Conservation (phyloP, 495 filamentous ascomycete genomes). For the Talaromyces adpressus region DNA sequence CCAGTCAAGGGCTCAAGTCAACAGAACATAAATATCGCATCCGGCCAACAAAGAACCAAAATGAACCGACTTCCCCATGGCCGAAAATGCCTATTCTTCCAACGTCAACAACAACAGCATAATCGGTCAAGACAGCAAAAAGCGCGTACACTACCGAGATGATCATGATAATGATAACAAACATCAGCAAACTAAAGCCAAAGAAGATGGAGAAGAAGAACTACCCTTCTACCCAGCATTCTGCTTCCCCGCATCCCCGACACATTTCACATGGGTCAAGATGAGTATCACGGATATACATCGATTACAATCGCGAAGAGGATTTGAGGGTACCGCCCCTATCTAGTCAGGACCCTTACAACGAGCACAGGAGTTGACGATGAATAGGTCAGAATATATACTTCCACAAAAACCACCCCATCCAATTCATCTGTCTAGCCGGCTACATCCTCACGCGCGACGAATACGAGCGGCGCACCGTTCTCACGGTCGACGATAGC, state of each 20-base stretch:
- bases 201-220: conserved; percentile 3
- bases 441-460: conserved; percentile 73
- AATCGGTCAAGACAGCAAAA: not conserved
- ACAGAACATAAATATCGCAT: not conserved
- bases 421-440: conserved; percentile 73
- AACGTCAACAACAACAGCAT: not conserved
- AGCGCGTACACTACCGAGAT: not conserved
- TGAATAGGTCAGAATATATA: conserved; percentile 60
- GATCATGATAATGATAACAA: not conserved
- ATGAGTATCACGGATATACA: conserved; percentile 64
- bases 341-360: not conserved
- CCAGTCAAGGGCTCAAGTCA: not conserved
- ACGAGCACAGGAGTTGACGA: conserved; percentile 6
- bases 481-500: conserved; percentile 78
- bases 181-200: not conserved
- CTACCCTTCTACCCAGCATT: conserved; percentile 69
- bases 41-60: not conserved
- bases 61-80: conserved; percentile 6
- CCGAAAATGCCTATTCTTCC: conserved; percentile 6
- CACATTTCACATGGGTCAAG: conserved; percentile 76
- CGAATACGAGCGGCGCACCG: conserved; percentile 48
- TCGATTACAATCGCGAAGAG: conserved; percentile 44
- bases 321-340: conserved; percentile 56
- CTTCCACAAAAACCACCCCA: conserved; percentile 82
- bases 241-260: conserved; percentile 78